phyloP scores from a whole-genome alignment of 306 rosid species.

The Glycine tomentella region DNA sequence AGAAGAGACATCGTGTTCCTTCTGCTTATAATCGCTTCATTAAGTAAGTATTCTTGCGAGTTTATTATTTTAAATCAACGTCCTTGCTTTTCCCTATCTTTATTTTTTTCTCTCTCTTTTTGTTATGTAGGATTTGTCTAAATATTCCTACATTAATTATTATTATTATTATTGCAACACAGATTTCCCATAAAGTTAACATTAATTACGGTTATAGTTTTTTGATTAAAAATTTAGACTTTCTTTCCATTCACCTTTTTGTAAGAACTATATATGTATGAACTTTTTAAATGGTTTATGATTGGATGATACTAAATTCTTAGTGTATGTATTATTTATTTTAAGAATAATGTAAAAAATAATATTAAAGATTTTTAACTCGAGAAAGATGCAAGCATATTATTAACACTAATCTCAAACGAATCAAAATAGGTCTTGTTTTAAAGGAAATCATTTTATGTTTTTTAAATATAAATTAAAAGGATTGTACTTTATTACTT shows the following conservation, averaged over 20 bases:
- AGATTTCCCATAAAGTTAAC: background rate
- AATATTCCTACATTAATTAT: background rate
- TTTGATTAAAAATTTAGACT: background rate
- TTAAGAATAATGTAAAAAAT: background rate
- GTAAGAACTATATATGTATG: background rate
- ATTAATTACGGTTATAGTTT: background rate
- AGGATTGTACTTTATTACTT: background rate
- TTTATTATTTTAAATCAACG: background rate
- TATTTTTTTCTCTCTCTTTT: too few relatives aligned
- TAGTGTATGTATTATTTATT: background rate
- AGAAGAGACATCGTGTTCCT: conserved; percentile 97
- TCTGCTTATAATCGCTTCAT: conserved; percentile 97
- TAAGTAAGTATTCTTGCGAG: conserved; percentile 64
- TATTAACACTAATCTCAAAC: background rate
- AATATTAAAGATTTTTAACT: background rate
- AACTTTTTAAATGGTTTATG: background rate
- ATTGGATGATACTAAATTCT: background rate
- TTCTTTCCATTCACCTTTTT: background rate
- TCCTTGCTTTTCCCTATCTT: conserved; percentile 1
- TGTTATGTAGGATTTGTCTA: background rate
- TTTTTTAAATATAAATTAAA: background rate
- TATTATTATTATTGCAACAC: background rate
- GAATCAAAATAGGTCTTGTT: background rate
- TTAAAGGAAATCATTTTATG: background rate
- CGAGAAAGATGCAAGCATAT: background rate